Evolutionary conservation across 2,329 filamentous ascomycete species (phyloP).

Genomic region (Ceratocystis huliohia): DNA sequence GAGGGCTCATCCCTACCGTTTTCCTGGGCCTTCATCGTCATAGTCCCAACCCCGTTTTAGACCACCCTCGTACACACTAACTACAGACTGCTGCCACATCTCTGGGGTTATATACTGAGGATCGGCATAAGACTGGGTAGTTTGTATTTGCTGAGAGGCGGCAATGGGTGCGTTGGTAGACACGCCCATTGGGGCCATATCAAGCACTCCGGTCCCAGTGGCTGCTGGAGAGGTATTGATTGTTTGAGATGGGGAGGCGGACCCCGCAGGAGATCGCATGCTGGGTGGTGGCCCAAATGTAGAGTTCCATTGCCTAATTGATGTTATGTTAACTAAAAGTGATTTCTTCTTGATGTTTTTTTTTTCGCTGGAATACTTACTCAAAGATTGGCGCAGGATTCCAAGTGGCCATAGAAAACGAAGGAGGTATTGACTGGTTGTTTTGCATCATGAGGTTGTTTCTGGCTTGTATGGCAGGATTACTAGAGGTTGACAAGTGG

Average conservation of each 20-base stretch:
- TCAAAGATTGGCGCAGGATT: slow-evolving; percentile 82
- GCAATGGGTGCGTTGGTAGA: slow-evolving; percentile 23
- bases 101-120: slow-evolving; percentile 53
- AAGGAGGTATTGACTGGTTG: slow-evolving; percentile 43
- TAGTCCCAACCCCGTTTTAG: slow-evolving; percentile 52
- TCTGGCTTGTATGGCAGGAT: slow-evolving; percentile 24
- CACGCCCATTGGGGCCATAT: slow-evolving; percentile 13
- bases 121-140: slow-evolving; percentile 34
- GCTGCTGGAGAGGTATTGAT: slow-evolving; percentile 24
- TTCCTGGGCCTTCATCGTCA: slow-evolving; percentile 29
- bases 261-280: slow-evolving; percentile 14
- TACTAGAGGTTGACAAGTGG: slow-evolving; percentile 8
- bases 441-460: slow-evolving; percentile 26
- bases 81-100: slow-evolving; percentile 63
- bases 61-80: slow-evolving; percentile 54
- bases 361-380: slow-evolving; percentile 41
- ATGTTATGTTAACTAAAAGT: neutral
- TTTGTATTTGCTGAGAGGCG: slow-evolving; percentile 31
- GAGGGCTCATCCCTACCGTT: slow-evolving; percentile 18
- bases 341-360: neutral
- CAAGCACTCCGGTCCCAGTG: neutral
- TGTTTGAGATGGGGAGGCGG: slow-evolving; percentile 35
- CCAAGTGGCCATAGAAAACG: slow-evolving; percentile 44
- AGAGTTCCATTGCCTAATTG: slow-evolving; percentile 74
- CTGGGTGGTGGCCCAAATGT: slow-evolving; percentile 53